Evolutionary conservation across 805 yeast species (phyloP).

Genomic region (Yarrowia sp.): DNA sequence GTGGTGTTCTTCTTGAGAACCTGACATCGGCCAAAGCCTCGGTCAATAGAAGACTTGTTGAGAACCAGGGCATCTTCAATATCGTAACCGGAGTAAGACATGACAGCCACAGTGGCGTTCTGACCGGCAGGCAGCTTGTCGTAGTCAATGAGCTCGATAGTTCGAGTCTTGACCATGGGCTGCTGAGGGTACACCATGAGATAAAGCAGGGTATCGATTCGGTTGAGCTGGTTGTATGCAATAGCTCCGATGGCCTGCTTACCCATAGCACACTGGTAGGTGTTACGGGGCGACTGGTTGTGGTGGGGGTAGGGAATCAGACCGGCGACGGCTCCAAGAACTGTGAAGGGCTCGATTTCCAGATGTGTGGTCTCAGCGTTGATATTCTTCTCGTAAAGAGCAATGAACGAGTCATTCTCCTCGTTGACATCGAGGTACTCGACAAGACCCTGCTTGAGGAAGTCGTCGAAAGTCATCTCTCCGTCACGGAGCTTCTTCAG

Average conservation of each 20-base stretch:
- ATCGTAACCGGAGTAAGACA: constrained; percentile 99
- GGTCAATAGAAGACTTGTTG: constrained; percentile 89
- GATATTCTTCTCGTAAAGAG: constrained; percentile 78
- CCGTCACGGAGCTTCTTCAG: constrained; percentile 68
- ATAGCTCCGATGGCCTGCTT: constrained; percentile 99
- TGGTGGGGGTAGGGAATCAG: constrained; percentile 92
- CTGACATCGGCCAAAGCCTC: constrained; percentile 98
- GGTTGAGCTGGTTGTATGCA: constrained; percentile 93
- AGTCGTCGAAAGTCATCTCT: constrained; percentile 87
- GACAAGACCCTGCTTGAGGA: constrained; percentile 81
- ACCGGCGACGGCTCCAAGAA: constrained; percentile 92
- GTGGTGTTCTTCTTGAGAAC: constrained; percentile 91
- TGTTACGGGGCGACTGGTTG: constrained; percentile 90
- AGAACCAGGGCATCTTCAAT: constrained; percentile 97
- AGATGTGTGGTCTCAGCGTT: constrained; percentile 74
- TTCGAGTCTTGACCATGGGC: constrained; percentile 98
- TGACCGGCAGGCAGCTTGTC: constrained; percentile 99
- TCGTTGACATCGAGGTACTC: constrained; percentile 97
- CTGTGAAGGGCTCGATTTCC: constrained; percentile 95
- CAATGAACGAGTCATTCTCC: constrained; percentile 92
- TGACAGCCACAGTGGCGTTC: constrained; percentile 97
- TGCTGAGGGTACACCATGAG: constrained; percentile 99
- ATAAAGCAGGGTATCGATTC: constrained; percentile 92
- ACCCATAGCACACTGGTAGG: constrained; percentile 97
- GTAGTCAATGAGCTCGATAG: constrained; percentile 92